Percentiles rank a stretch among this genome's conserved stretches.
These are phyloP conservation scores for Fusarium subtropicale DNA, from an alignment of 2,329 filamentous ascomycete genomes.

Conservation along the genomic window DNA sequence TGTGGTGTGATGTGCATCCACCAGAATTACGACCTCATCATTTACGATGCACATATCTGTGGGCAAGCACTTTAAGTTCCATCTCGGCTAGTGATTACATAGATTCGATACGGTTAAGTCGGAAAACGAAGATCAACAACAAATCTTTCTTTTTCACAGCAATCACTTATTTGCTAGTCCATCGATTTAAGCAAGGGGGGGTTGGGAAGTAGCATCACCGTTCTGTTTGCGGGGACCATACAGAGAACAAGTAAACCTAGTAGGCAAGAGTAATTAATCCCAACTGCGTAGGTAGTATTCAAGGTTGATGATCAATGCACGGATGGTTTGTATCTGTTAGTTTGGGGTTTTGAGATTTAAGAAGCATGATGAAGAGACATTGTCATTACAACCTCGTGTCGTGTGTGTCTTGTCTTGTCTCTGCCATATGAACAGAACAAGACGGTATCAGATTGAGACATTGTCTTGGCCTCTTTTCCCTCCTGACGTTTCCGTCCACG, in stretches of 20 bases:
- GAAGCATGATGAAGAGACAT: neutral
- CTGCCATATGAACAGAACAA: neutral
- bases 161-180: neutral
- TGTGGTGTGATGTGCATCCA: conserved; percentile 2
- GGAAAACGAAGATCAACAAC: neutral
- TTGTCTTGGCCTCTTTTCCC: conserved; percentile 26
- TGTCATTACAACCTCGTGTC: neutral
- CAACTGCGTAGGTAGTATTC: conserved; percentile 11
- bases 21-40: conserved; percentile 22
- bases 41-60: neutral
- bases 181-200: conserved; percentile 5
- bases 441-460: conserved; percentile 4
- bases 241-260: neutral
- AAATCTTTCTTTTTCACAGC: conserved; percentile 3
- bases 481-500: conserved; percentile 27
- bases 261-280: neutral
- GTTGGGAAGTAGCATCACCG: conserved; percentile 11
- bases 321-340: conserved; percentile 5
- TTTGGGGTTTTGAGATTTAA: neutral
- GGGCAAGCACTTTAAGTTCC: neutral
- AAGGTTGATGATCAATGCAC: conserved; percentile 32
- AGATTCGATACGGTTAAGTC: conserved; percentile 15
- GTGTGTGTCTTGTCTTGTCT: neutral
- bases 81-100: conserved; percentile 30
- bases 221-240: conserved; percentile 10